A percentile compares a stretch with the other conserved stretches of the same genome.
Conservation (phyloP, 768 basidiomycete species). For the Basidioascus undulatus region DNA sequence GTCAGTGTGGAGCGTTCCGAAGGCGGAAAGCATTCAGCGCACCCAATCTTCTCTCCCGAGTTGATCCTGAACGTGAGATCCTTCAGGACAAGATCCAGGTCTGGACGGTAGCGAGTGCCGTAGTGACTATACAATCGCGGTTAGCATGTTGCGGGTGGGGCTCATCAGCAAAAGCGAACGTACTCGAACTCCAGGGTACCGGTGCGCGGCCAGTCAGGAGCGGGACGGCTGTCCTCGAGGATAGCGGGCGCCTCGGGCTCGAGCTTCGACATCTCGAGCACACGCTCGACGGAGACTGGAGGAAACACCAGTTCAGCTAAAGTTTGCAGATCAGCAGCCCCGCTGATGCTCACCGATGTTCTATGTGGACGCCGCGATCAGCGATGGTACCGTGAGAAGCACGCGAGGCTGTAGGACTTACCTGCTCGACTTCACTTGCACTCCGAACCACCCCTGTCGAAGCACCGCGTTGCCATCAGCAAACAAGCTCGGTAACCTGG, state of each 20-base stretch:
- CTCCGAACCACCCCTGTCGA: conserved; percentile 5
- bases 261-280: conserved; percentile 55
- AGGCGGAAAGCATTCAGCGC: conserved; percentile 34
- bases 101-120: conserved; percentile 54
- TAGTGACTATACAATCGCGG: conserved; percentile 27
- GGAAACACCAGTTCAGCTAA: no score
- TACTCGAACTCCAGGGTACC: conserved; percentile 54
- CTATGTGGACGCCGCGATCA: neutral
- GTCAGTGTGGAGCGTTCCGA: no score
- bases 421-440: conserved; percentile 47
- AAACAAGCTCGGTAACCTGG: neutral
- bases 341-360: conserved; percentile 26
- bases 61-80: conserved; percentile 44
- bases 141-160: neutral
- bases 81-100: conserved; percentile 55
- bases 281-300: conserved; percentile 74
- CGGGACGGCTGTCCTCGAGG: conserved; percentile 23
- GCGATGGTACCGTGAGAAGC: conserved; percentile 25
- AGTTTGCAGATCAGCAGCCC: conserved; percentile 58
- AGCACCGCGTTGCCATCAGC: neutral
- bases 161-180: conserved; percentile 13
- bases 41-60: conserved; percentile 67
- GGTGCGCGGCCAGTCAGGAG: conserved; percentile 39
- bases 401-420: conserved; percentile 6
- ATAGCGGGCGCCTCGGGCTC: conserved; percentile 38